Percentiles rank a stretch among this genome's conserved stretches.
phyloP scores from a whole-genome alignment of 148 eudicot genomes.

The Spergularia bocconei region DNA sequence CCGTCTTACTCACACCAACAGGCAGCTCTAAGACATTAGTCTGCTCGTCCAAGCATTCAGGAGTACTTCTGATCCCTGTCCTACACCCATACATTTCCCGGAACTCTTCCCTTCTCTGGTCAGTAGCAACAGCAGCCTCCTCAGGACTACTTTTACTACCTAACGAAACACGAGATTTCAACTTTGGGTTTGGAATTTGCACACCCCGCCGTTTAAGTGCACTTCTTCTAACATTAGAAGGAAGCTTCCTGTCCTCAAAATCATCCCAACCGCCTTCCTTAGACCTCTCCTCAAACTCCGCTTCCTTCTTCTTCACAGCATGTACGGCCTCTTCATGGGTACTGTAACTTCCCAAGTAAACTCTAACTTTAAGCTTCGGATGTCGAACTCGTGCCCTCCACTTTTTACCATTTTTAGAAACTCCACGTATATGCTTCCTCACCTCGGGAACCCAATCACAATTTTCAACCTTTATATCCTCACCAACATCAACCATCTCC shows the following conservation, averaged over 20 bases:
- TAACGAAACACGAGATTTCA: not conserved
- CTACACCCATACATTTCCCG: not conserved
- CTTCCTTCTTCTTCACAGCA: constrained; percentile 22
- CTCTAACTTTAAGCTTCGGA: constrained; percentile 15
- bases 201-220: not conserved
- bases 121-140: constrained; percentile 11
- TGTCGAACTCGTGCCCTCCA: constrained; percentile 23
- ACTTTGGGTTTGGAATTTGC: not conserved
- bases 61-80: not conserved
- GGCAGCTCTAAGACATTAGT: not conserved
- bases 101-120: not conserved
- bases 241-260: not conserved
- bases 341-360: constrained; percentile 17
- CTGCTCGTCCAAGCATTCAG: not conserved
- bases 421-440: not conserved
- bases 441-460: not conserved
- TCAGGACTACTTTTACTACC: not conserved
- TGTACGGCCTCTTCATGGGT: constrained; percentile 17
- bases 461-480: not conserved
- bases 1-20: not conserved
- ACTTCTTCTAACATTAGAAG: not conserved
- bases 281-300: not conserved
- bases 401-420: constrained; percentile 10
- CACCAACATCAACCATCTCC: not conserved
- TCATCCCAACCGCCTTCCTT: not conserved